Evolutionary conservation across 768 basidiomycete genomes (phyloP).

Genomic region (Basidioascus undulatus): DNA sequence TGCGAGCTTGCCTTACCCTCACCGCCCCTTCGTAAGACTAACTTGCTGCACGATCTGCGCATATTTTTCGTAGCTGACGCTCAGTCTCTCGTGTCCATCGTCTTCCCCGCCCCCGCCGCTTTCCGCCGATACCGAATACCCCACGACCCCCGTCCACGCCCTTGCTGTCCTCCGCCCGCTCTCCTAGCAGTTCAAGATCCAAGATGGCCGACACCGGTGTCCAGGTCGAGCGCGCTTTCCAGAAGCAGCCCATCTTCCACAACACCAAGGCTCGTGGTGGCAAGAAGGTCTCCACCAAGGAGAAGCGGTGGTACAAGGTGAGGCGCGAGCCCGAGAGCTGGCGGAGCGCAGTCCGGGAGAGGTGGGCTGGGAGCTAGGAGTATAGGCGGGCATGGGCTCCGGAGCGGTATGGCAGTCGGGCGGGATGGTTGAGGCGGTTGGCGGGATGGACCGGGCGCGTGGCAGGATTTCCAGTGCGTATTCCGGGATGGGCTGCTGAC

Average conservation of each 20-base stretch:
- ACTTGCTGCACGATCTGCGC: too few relatives aligned
- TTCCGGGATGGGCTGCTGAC: too few relatives aligned
- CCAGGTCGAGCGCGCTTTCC: slow-evolving; percentile 89
- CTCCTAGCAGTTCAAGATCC: slow-evolving; percentile 3
- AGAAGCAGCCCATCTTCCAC: slow-evolving; percentile 96
- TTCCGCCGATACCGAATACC: too few relatives aligned
- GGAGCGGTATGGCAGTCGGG: neutral
- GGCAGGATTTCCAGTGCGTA: neutral
- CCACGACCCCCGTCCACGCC: neutral
- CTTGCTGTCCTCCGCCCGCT: neutral
- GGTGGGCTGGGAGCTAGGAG: neutral
- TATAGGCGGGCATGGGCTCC: too few relatives aligned
- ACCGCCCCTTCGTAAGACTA: too few relatives aligned
- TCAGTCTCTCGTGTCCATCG: too few relatives aligned
- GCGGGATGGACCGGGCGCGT: neutral
- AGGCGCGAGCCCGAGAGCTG: neutral
- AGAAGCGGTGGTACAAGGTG: slow-evolving; percentile 98
- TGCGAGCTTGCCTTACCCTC: too few relatives aligned
- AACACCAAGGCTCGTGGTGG: slow-evolving; percentile 76
- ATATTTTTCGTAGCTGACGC: too few relatives aligned
- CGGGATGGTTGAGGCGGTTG: neutral
- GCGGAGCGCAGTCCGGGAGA: neutral
- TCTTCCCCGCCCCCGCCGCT: too few relatives aligned
- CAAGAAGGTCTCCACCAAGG: slow-evolving; percentile 80
- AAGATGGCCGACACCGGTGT: slow-evolving; percentile 23